Evolutionary conservation across 2,329 filamentous ascomycete genomes (phyloP).

Genomic region (Fusarium beomiforme): DNA sequence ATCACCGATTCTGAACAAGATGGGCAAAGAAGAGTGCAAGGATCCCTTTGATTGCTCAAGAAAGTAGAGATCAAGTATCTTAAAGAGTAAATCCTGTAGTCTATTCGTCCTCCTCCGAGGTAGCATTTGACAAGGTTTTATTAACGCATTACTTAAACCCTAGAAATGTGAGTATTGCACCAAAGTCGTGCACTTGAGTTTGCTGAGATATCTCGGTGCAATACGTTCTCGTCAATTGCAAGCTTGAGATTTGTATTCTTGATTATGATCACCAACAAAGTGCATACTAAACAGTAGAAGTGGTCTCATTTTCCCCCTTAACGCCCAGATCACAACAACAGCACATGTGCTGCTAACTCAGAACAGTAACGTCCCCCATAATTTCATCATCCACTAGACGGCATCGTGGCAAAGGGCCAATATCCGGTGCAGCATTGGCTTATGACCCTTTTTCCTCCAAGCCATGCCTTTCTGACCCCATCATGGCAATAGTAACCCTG

Average conservation of each 20-base stretch:
- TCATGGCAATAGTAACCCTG: background rate
- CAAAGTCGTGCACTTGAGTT: background rate
- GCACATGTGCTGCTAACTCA: background rate
- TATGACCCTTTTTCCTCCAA: too few relatives aligned
- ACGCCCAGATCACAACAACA: background rate
- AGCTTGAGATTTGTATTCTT: background rate
- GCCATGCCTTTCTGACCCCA: too few relatives aligned
- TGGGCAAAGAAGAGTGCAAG: background rate
- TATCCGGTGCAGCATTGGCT: too few relatives aligned
- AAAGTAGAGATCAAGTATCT: background rate
- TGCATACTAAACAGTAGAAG: background rate
- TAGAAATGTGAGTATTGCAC: background rate
- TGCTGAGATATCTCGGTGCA: background rate
- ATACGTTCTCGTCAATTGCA: background rate
- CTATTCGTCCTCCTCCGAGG: too few relatives aligned
- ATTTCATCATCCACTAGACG: too few relatives aligned
- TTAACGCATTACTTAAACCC: background rate
- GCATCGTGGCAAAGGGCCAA: too few relatives aligned
- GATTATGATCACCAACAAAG: background rate
- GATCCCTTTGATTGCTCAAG: background rate
- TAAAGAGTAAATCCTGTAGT: background rate
- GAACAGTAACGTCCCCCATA: background rate
- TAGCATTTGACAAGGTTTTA: background rate
- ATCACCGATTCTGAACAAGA: background rate
- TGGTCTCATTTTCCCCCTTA: background rate